phyloP scores from a whole-genome alignment of 768 basidiomycete genomes.

The Boletus barrowsii region DNA sequence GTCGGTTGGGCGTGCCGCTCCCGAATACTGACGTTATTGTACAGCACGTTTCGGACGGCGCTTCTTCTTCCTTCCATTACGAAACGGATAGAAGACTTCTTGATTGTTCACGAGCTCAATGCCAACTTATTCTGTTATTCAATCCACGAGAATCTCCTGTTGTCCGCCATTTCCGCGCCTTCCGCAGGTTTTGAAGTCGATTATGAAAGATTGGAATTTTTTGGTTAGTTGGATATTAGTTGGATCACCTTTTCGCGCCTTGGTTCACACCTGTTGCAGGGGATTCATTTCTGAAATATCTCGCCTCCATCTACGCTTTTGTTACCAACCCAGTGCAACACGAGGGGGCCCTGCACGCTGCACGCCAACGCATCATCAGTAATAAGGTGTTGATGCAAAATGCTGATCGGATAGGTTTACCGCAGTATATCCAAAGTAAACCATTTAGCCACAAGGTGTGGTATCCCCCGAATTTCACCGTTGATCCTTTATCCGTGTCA shows the following conservation, averaged over 20 bases:
- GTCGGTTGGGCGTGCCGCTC: conserved; percentile 12
- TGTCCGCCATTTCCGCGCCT: conserved; percentile 66
- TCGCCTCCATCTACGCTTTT: conserved; percentile 72
- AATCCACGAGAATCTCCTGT: conserved; percentile 60
- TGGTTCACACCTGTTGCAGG: conserved; percentile 37
- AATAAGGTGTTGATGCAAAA: conserved; percentile 63
- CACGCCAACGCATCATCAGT: conserved; percentile 69
- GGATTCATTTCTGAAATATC: conserved; percentile 80
- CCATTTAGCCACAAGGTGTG: conserved; percentile 66
- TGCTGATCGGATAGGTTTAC: conserved; percentile 57
- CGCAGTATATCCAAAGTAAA: conserved; percentile 70
- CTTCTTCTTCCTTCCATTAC: conserved; percentile 73
- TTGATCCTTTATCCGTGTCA: conserved; percentile 22
- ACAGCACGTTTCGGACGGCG: conserved; percentile 64
- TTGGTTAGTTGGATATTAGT: conserved; percentile 58
- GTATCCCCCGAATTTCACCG: conserved; percentile 49
- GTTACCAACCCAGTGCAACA: conserved; percentile 60
- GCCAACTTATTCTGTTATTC: conserved; percentile 58
- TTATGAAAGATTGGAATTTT: conserved; percentile 82
- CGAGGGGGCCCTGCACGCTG: conserved; percentile 66
- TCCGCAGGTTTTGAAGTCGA: conserved; percentile 67
- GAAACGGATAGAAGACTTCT: conserved; percentile 66
- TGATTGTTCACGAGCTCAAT: conserved; percentile 79
- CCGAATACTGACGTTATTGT: conserved; percentile 21
- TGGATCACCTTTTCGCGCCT: conserved; percentile 20